These are phyloP conservation scores for Phoenix roebelenii DNA, from an alignment of 176 grass and related monocot species.

Conservation along the genomic window DNA sequence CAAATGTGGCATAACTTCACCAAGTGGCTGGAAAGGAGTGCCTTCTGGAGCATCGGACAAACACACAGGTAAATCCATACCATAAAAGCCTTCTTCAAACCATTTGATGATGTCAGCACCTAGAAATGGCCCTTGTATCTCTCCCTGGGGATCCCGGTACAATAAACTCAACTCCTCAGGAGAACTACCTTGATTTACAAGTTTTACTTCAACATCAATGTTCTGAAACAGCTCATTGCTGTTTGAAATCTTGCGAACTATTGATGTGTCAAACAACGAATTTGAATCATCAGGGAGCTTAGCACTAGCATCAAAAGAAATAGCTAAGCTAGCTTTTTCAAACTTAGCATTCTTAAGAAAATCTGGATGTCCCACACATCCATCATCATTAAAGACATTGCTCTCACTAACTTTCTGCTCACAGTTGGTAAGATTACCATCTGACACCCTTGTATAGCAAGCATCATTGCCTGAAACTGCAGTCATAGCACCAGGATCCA, in stretches of 20 bases:
- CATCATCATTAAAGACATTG: slow-evolving; percentile 8
- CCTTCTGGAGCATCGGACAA: slow-evolving; percentile 60
- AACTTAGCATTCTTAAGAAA: slow-evolving; percentile 11
- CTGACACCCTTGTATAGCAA: slow-evolving; percentile 21
- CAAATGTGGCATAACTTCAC: slow-evolving; percentile 83
- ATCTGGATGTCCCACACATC: slow-evolving; percentile 10
- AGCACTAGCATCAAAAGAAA: slow-evolving; percentile 20
- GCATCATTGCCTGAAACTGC: slow-evolving; percentile 33
- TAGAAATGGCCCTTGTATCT: slow-evolving; percentile 83
- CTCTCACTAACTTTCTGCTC: slow-evolving; percentile 8
- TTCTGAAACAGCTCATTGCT: slow-evolving; percentile 1
- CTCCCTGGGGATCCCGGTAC: slow-evolving; percentile 89
- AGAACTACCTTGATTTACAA: slow-evolving; percentile 20
- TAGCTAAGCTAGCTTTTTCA: not conserved
- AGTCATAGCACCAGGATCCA: slow-evolving; percentile 20
- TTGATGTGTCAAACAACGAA: slow-evolving; percentile 34
- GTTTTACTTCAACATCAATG: slow-evolving; percentile 25
- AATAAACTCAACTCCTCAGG: slow-evolving; percentile 82
- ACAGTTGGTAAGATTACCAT: slow-evolving; percentile 11
- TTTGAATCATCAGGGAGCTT: slow-evolving; percentile 52
- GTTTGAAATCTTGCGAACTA: slow-evolving; percentile 14
- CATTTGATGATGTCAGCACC: slow-evolving; percentile 83
- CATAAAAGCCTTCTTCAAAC: slow-evolving; percentile 93
- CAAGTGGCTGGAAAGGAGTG: slow-evolving; percentile 53
- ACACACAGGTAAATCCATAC: slow-evolving; percentile 73